These are phyloP conservation scores for Stemphylium vesicarium DNA, from an alignment of 2,329 filamentous ascomycete species.

Conservation along the genomic window DNA sequence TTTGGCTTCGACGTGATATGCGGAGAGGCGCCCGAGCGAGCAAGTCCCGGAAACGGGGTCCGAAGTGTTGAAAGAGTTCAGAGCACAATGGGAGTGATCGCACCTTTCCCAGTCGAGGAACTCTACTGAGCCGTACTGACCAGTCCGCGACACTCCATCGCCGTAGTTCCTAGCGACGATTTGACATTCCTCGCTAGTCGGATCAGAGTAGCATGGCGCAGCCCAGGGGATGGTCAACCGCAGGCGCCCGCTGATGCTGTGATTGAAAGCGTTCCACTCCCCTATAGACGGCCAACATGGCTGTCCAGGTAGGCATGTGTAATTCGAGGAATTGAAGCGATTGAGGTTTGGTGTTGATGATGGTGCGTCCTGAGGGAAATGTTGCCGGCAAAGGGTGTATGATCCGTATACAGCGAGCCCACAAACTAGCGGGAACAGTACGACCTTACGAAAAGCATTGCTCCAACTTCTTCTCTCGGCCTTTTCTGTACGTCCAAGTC, in stretches of 20 bases:
- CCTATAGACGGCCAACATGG: constrained; percentile 43
- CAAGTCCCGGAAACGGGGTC: constrained; percentile 35
- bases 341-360: background rate
- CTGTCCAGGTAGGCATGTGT: constrained; percentile 46
- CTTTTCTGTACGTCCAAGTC: background rate
- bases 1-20: constrained; percentile 42
- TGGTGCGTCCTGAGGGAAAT: background rate
- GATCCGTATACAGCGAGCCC: constrained; percentile 9
- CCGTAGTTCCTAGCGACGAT: constrained; percentile 31
- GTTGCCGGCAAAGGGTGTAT: constrained; percentile 3
- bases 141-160: constrained; percentile 32
- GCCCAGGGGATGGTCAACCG: constrained; percentile 42
- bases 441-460: background rate
- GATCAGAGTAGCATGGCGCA: constrained; percentile 35
- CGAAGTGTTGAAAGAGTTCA: constrained; percentile 35
- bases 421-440: constrained; percentile 13
- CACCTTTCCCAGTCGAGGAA: constrained; percentile 47
- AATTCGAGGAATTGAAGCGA: constrained; percentile 23
- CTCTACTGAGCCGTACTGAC: constrained; percentile 44
- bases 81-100: constrained; percentile 37
- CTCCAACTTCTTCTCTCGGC: background rate
- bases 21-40: constrained; percentile 42
- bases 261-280: constrained; percentile 44
- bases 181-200: constrained; percentile 29
- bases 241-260: constrained; percentile 39